Percentiles rank a stretch among this genome's conserved stretches.
phyloP scores from a whole-genome alignment of 2,329 filamentous ascomycete genomes.

The Cladosporium sp. region DNA sequence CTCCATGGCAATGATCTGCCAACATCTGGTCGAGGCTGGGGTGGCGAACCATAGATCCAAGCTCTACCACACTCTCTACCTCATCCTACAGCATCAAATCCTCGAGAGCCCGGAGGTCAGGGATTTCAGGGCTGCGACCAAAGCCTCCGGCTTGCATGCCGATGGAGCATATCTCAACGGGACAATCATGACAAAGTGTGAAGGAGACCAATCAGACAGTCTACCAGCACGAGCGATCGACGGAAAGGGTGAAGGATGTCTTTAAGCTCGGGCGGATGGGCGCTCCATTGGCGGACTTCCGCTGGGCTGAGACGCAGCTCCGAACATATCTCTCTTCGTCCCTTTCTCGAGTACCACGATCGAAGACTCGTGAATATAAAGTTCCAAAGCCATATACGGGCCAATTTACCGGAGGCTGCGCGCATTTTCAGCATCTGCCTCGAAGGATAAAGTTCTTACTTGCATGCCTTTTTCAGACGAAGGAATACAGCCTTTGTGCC shows the following conservation, averaged over 20 bases:
- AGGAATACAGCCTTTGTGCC: neutral
- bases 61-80: neutral
- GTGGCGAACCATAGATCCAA: neutral
- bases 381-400: neutral
- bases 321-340: neutral
- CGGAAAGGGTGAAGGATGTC: neutral
- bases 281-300: neutral
- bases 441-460: neutral
- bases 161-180: neutral
- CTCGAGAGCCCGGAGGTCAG: neutral
- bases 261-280: neutral
- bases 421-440: too few species aligned
- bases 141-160: neutral
- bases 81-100: neutral
- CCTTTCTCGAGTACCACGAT: neutral
- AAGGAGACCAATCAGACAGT: neutral
- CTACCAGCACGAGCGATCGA: neutral
- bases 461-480: neutral
- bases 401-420: neutral
- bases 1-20: neutral
- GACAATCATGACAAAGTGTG: neutral
- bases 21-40: neutral
- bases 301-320: conserved; percentile 2
- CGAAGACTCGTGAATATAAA: neutral
- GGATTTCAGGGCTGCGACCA: neutral